A percentile compares a stretch with the other conserved stretches of the same genome.
These are phyloP conservation scores for Claviceps quebecensis DNA, from an alignment of 2,329 filamentous ascomycete genomes.

Conservation along the genomic window DNA sequence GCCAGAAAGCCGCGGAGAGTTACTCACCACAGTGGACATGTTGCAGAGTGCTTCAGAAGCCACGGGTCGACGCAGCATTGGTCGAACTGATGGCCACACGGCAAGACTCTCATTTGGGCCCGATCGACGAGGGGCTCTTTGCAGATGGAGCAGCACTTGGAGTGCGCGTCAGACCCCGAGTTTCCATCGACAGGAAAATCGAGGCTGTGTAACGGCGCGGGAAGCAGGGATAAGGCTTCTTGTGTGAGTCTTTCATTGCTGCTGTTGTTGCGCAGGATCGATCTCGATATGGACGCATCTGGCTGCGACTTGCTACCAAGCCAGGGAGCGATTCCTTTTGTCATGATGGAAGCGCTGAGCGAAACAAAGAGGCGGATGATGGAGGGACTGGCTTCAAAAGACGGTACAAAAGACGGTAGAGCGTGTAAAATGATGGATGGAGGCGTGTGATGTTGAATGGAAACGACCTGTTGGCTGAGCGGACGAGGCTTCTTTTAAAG, in stretches of 20 bases:
- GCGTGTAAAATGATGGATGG: background rate
- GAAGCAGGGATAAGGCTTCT: background rate
- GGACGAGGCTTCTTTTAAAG: too few species aligned
- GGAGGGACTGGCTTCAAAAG: background rate
- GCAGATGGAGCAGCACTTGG: conserved; percentile 2
- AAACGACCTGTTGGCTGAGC: too few species aligned
- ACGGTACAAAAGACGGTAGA: background rate
- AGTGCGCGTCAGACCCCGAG: background rate
- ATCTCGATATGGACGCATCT: background rate
- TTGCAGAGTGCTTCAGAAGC: conserved; percentile 1
- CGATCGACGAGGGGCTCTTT: conserved; percentile 2
- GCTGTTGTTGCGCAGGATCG: background rate
- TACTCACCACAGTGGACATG: conserved; percentile 4
- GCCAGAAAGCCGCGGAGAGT: background rate
- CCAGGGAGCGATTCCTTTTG: background rate
- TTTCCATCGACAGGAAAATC: background rate
- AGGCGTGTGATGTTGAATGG: too few species aligned
- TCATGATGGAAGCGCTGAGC: background rate
- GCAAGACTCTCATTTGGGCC: background rate
- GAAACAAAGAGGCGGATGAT: background rate
- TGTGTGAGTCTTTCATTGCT: background rate
- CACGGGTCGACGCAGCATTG: conserved; percentile 3
- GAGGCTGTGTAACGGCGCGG: background rate
- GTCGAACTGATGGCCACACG: conserved; percentile 4
- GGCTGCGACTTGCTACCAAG: background rate